Evolutionary conservation across 805 yeast species (phyloP), one percentile per base, ranked within the genome.

Genomic region (Metschnikowia koreensis): DNA sequence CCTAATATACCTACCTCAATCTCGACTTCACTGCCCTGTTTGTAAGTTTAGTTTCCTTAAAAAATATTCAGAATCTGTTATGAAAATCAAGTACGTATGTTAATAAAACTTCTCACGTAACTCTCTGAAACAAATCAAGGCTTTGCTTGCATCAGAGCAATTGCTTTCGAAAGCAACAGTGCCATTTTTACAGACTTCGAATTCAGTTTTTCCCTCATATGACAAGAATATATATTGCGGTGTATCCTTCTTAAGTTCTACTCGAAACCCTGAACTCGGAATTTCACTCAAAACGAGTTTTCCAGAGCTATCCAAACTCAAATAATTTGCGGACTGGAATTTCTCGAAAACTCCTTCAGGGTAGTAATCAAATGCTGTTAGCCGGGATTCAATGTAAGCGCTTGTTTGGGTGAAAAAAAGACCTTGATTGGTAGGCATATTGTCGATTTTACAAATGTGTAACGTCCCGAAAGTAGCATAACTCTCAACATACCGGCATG

Each of bases 321-420:
- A 39, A 34, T 39, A 43, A 13, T 31, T 38, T 11, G 13, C 12
- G 9, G 52, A 13, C 9, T 39, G 36, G 15, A 48, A 48, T 37
- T 43, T 38, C 28, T 44, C 40, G 4, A 48, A 11, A 16, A 22
- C 7, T 1, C 48, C 48, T 10, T 13, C 27, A 9, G 3, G 28
- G 34, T 48, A 22, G 28, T 11, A 47, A 12, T 47, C 51, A 29
- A 47, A 41, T 9, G 9, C 43, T 2, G 51, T 38, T 39, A 29
- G 46, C 33, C 38, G 28, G 22, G 15, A 13, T 16, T 40, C 22
- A 13, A n/a, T 13, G 13, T 12, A 15, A n/a, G 17, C n/a, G 13
- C 13, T 22, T 31, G 13, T 27, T 7, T 39, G 16, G 33, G 8
- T 13, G 10, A 46, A 11, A 8, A 13, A 22, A 10, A 46, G 10